These are phyloP conservation scores for Leucosporidium scottii DNA, from an alignment of 768 basidiomycete species.

Conservation along the genomic window DNA sequence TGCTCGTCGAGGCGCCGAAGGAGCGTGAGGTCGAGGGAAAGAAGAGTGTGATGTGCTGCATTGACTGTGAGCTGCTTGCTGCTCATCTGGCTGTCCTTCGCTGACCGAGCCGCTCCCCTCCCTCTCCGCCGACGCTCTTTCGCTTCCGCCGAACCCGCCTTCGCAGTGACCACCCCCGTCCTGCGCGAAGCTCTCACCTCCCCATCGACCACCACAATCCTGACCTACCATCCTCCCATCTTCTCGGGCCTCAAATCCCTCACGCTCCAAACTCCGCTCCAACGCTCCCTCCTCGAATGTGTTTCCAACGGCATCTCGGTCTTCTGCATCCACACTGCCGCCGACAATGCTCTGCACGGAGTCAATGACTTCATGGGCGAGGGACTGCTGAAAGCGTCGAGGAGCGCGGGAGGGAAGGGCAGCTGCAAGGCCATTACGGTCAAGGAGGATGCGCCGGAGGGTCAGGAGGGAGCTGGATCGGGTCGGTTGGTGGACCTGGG, in stretches of 20 bases:
- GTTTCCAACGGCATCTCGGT: conserved; percentile 76
- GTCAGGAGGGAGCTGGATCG: conserved; percentile 21
- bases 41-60: conserved; percentile 14
- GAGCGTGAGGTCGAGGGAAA: not conserved
- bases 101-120: not conserved
- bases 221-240: conserved; percentile 80
- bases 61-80: conserved; percentile 5
- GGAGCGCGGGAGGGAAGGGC: not conserved
- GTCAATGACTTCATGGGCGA: conserved; percentile 83
- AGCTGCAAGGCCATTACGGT: not conserved
- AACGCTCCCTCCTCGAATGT: conserved; percentile 69
- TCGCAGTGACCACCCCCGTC: conserved; percentile 23
- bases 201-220: conserved; percentile 44
- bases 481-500: conserved; percentile 23
- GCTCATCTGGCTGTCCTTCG: not conserved
- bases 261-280: conserved; percentile 69
- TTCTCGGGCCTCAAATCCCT: conserved; percentile 68
- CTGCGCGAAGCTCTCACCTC: conserved; percentile 10
- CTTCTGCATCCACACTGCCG: conserved; percentile 78
- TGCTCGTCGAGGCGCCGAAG: conserved; percentile 23
- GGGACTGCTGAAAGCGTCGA: conserved; percentile 32
- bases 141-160: too few relatives aligned
- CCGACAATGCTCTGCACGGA: conserved; percentile 76
- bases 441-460: not conserved
- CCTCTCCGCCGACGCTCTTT: not conserved